These are phyloP conservation scores for Gastrolobium villosum DNA, from an alignment of 306 rosid genomes.

Conservation along the genomic window DNA sequence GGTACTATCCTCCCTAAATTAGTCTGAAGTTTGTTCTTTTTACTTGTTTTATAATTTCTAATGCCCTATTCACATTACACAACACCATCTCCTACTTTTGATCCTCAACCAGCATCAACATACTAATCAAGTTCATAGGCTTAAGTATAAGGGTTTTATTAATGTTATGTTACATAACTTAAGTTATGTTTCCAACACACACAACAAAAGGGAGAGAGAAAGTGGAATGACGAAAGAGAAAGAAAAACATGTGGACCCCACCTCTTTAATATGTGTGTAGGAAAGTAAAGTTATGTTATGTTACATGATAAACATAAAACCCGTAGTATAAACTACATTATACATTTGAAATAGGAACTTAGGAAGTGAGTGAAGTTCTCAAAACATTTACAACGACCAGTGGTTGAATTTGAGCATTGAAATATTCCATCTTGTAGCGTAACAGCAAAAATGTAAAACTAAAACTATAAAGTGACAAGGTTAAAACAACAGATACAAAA, in stretches of 20 bases:
- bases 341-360: neutral
- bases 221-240: too few species aligned
- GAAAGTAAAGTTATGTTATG: too few species aligned
- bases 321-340: neutral
- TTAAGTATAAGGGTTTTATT: too few species aligned
- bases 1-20: neutral
- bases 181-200: too few species aligned
- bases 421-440: neutral
- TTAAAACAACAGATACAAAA: neutral
- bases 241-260: too few species aligned
- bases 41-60: neutral
- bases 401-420: neutral
- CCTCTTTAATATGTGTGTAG: too few species aligned
- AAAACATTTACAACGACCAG: neutral
- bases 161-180: too few species aligned
- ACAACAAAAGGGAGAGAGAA: too few species aligned
- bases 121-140: conserved; percentile 15
- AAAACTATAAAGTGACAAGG: conserved; percentile 2
- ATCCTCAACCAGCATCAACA: neutral
- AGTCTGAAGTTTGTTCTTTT: neutral
- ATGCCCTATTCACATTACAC: neutral
- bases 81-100: neutral
- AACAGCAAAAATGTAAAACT: neutral
- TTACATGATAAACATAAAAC: too few species aligned
- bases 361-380: neutral